Base-by-base conservation (phyloP, 169 alveolate species). In the Plasmodium sp. region DNA sequence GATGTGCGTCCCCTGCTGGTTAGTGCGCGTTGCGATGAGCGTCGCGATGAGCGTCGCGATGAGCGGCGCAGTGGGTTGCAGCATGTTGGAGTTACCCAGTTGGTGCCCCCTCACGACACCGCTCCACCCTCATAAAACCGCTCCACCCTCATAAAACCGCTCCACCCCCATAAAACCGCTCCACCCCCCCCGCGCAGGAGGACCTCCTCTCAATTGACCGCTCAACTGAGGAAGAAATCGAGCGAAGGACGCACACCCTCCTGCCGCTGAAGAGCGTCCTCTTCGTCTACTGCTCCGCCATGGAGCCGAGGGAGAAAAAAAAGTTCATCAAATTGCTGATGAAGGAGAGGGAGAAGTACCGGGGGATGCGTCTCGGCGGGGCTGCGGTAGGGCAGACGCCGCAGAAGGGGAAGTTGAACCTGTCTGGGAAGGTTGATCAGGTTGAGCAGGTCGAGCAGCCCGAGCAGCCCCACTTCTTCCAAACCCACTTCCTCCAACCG, bases 251-350 rank as follows among this genome's bases (percentile, higher is more conserved):
- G 51, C 79, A 33, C 22, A 54, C 3, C 72, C 16, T 75, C 27
- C 36, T 86, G 6, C 45, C 81, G 48, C 45, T 48, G 14, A 86
- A 86, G 34, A 77, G 86, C 31, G 72, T 86, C n/a, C 34, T 75
- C 27, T 56, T 43, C 27, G 18, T 22, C 43, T 86, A 86, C 45
- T 86, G 93, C 56, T 43, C 43, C 10, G 62, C 82, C 5, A 48
- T 75, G n/a, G 71, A 56, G 54, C 14, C 43, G 7, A 54, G 45
- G 48, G 93, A 77, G 71, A 74, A 77, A 86, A 18, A 2, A 7
- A 86, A 34, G 33, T 86, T 86, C 67, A 22, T 86, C 6, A 86
- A 86, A 77, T 56, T 77, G 33, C 34, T 86, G 31, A 33, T 86
- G 34, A 56, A 75, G 43, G 75, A 72, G 54, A 84, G 22, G 54